Conservation (phyloP, 192 early-diverging fungal genomes). For the Oehlia diaphana region DNA sequence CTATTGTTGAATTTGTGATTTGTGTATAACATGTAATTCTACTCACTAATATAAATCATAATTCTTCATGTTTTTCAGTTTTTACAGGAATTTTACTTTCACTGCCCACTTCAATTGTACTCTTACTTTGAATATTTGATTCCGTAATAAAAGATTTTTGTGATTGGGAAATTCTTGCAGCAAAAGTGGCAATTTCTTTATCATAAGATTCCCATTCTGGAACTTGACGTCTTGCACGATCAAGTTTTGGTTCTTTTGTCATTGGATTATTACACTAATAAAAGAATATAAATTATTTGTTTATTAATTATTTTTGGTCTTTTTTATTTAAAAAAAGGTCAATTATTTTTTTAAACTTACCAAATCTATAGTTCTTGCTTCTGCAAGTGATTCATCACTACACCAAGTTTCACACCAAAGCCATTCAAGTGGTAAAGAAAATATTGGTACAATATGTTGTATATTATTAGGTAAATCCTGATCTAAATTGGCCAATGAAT, state of each 20-base stretch:
- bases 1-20: no score
- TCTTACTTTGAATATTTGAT: no score
- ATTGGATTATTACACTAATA: slow-evolving; percentile 94
- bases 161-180: slow-evolving; percentile 7
- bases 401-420: slow-evolving; percentile 99
- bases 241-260: slow-evolving; percentile 98
- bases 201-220: slow-evolving; percentile 95
- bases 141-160: not conserved
- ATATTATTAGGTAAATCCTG: slow-evolving; percentile 99
- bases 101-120: no score
- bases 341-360: slow-evolving; percentile 40
- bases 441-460: slow-evolving; percentile 88
- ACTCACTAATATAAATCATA: no score
- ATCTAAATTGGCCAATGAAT: slow-evolving; percentile 92
- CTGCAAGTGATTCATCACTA: slow-evolving; percentile 76
- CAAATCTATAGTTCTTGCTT: slow-evolving; percentile 96
- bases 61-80: no score
- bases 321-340: no score
- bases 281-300: not conserved
- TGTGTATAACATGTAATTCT: no score
- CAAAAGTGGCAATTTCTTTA: slow-evolving; percentile 56
- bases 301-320: no score
- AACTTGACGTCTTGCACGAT: slow-evolving; percentile 85
- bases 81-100: no score
- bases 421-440: slow-evolving; percentile 95